Percentiles rank a stretch among this genome's conserved stretches.
phyloP scores from a whole-genome alignment of 352 stramenopile species.

The Globisporangium abappressorium region DNA sequence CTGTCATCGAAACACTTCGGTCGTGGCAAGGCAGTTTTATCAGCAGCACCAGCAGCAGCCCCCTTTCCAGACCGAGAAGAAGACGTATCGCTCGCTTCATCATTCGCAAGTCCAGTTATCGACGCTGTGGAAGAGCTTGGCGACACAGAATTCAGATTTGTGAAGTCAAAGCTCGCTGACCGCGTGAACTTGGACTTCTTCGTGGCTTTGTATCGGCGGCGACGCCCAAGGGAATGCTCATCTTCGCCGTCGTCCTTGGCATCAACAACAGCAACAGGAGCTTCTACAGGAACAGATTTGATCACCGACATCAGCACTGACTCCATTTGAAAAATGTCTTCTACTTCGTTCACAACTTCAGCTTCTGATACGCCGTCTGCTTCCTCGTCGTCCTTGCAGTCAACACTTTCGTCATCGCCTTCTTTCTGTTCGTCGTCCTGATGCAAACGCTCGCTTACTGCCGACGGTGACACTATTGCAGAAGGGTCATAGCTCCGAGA shows the following conservation, averaged over 20 bases:
- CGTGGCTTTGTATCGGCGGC: slow-evolving; percentile 12
- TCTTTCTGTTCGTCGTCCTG: background rate
- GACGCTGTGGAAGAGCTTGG: slow-evolving; percentile 18
- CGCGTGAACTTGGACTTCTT: slow-evolving; percentile 60
- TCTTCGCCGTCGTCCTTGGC: background rate
- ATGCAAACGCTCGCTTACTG: background rate
- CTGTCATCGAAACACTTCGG: slow-evolving; percentile 81
- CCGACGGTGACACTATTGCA: background rate
- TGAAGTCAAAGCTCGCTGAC: slow-evolving; percentile 75
- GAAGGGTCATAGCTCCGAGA: slow-evolving; percentile 4
- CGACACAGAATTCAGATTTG: slow-evolving; percentile 33
- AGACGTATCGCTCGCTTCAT: slow-evolving; percentile 7
- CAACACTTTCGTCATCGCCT: background rate
- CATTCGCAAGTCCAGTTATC: background rate
- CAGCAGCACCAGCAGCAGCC: background rate
- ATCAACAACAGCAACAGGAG: background rate
- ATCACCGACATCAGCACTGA: slow-evolving; percentile 9
- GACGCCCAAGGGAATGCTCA: slow-evolving; percentile 1
- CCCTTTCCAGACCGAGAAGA: background rate
- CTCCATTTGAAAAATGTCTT: slow-evolving; percentile 19
- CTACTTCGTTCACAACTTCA: slow-evolving; percentile 22
- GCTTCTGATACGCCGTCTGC: slow-evolving; percentile 22
- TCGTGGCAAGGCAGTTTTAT: slow-evolving; percentile 2
- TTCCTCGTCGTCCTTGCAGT: slow-evolving; percentile 18
- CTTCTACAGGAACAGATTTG: slow-evolving; percentile 7